A percentile compares a stretch with the other conserved stretches of the same genome.
phyloP scores from a whole-genome alignment of 1,284 basidiomycete genomes.

The Athelia psychrophila region DNA sequence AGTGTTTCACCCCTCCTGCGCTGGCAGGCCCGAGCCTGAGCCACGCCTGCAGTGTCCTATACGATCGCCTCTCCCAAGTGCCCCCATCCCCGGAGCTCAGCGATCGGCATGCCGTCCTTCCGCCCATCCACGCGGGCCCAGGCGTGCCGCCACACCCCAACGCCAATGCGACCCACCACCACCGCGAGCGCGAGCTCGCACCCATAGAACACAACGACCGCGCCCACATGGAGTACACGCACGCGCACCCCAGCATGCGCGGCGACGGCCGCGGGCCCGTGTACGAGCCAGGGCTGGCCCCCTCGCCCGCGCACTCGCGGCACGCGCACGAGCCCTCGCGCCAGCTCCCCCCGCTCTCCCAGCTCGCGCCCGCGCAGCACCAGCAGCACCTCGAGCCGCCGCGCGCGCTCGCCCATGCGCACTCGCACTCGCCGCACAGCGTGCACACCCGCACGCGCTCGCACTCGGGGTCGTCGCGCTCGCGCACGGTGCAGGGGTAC shows the following conservation, averaged over 20 bases:
- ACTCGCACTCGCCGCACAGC: slow-evolving; percentile 39
- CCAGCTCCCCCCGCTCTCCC: slow-evolving; percentile 48
- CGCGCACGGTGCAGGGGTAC: slow-evolving; percentile 18
- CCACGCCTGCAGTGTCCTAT: slow-evolving; percentile 56
- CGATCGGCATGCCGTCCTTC: slow-evolving; percentile 35
- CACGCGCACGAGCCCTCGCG: slow-evolving; percentile 39
- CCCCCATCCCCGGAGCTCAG: slow-evolving; percentile 52
- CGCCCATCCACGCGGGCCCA: slow-evolving; percentile 32
- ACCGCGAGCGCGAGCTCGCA: slow-evolving; percentile 39
- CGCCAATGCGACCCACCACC: slow-evolving; percentile 29
- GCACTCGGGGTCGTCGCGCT: slow-evolving; percentile 21
- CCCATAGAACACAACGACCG: slow-evolving; percentile 40
- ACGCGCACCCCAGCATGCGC: slow-evolving; percentile 41
- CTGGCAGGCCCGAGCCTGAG: slow-evolving; percentile 10
- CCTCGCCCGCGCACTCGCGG: slow-evolving; percentile 38
- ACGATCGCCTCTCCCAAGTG: slow-evolving; percentile 66
- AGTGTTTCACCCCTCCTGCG: slow-evolving; percentile 35
- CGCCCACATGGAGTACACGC: slow-evolving; percentile 39
- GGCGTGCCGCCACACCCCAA: slow-evolving; percentile 33
- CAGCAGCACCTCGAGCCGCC: slow-evolving; percentile 30
- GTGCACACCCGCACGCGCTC: slow-evolving; percentile 30
- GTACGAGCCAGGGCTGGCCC: slow-evolving; percentile 41
- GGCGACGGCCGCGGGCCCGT: slow-evolving; percentile 46
- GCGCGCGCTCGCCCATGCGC: slow-evolving; percentile 32
- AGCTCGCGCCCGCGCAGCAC: slow-evolving; percentile 39